phyloP scores from a whole-genome alignment of 352 stramenopile species.

The Plasmopara halstedii region DNA sequence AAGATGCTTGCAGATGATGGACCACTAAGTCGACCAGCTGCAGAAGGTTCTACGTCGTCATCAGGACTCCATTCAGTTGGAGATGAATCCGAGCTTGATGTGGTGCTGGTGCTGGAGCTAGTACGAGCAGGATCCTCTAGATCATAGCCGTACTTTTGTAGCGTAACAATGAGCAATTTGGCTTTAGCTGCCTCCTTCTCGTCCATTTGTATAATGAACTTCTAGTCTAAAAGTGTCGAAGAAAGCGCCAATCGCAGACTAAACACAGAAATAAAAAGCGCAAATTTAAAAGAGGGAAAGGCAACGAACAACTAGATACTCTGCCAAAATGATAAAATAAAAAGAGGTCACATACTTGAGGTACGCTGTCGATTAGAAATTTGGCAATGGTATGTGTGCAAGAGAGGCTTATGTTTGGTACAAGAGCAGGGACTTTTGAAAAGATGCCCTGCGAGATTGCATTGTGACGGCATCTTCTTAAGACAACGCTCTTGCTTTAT shows the following conservation, averaged over 20 bases:
- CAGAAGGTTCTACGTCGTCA: conserved; percentile 17
- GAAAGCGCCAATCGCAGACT: conserved; percentile 13
- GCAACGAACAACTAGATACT: conserved; percentile 11
- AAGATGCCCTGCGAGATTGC: conserved; percentile 2
- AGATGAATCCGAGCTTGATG: conserved; percentile 23
- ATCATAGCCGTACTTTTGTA: conserved; percentile 84
- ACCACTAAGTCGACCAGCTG: conserved; percentile 18
- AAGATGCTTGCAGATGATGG: conserved; percentile 55
- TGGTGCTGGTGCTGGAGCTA: conserved; percentile 19
- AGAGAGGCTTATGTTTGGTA: not conserved
- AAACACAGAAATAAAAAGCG: conserved; percentile 8
- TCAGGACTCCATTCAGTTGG: conserved; percentile 32
- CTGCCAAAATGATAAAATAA: not conserved
- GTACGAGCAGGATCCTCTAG: conserved; percentile 29
- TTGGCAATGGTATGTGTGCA: conserved; percentile 13
- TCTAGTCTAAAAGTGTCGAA: conserved; percentile 1
- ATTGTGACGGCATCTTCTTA: not conserved
- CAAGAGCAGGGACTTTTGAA: not conserved
- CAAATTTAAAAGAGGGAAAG: conserved; percentile 11
- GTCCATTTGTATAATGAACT: conserved; percentile 13
- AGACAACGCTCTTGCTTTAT: too few relatives aligned
- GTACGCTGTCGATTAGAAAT: conserved; percentile 12
- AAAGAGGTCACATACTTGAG: not conserved
- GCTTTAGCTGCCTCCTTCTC: conserved; percentile 50
- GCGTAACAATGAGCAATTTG: conserved; percentile 67